Conservation (phyloP, 495 filamentous ascomycete species). For the Chaetomium tenue region DNA sequence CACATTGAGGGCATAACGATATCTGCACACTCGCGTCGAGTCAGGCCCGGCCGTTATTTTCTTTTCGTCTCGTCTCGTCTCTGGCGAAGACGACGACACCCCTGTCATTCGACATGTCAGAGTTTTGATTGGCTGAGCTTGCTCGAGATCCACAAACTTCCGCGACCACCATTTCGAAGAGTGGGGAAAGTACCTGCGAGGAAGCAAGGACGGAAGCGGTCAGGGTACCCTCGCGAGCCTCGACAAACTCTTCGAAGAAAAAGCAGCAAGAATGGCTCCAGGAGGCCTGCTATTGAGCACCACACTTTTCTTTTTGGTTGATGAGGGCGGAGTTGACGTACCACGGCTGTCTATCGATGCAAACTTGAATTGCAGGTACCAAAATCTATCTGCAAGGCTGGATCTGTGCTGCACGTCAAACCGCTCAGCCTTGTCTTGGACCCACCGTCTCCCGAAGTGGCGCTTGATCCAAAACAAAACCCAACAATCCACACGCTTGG, state of each 20-base stretch:
- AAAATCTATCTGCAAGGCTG: conserved; percentile 8
- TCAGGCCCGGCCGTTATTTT: neutral
- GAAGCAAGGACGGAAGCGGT: too few relatives aligned
- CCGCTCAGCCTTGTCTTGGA: conserved; percentile 19
- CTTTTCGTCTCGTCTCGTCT: neutral
- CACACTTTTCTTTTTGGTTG: too few relatives aligned
- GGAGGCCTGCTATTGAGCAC: too few relatives aligned
- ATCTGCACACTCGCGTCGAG: too few relatives aligned
- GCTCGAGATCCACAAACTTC: neutral
- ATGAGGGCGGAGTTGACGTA: too few relatives aligned
- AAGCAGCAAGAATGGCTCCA: too few relatives aligned
- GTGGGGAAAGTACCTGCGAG: too few relatives aligned
- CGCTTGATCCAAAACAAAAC: conserved; percentile 20
- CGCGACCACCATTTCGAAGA: too few relatives aligned
- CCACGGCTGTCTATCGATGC: too few relatives aligned
- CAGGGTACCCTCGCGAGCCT: too few relatives aligned
- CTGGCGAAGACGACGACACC: neutral
- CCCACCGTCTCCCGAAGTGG: conserved; percentile 12
- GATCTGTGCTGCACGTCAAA: conserved; percentile 11
- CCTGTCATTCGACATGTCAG: neutral
- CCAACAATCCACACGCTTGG: neutral
- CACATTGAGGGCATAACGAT: too few relatives aligned
- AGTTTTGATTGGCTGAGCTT: neutral
- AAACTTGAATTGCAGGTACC: neutral
- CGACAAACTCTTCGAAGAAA: too few relatives aligned